Conservation (phyloP, 148 eudicot genomes). For the Amaranthus hypochondriacus region DNA sequence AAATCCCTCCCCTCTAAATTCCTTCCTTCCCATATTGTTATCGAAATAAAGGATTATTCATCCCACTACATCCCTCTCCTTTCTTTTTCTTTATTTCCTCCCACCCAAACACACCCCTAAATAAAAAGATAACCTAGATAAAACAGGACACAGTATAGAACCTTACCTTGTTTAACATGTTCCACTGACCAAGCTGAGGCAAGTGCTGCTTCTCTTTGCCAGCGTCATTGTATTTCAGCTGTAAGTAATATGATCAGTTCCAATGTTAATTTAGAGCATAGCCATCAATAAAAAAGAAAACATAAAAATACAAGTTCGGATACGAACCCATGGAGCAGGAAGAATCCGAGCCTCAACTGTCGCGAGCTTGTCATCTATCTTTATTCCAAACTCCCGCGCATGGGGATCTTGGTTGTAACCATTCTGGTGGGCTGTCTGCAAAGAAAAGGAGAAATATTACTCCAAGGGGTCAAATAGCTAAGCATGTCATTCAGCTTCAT, state of each 20-base stretch:
- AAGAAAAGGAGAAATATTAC: slow-evolving; percentile 4
- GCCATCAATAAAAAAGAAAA: background rate
- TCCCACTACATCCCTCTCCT: too few species aligned
- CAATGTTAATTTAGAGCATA: background rate
- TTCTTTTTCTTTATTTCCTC: too few species aligned
- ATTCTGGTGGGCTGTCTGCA: slow-evolving; percentile 59
- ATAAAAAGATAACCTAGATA: background rate
- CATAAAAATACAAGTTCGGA: background rate
- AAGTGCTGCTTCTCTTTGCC: slow-evolving; percentile 65
- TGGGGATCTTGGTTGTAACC: slow-evolving; percentile 59
- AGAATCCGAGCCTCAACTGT: slow-evolving; percentile 75
- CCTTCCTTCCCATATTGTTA: too few species aligned
- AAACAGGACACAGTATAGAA: background rate
- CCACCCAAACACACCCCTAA: background rate
- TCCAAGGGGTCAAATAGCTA: background rate
- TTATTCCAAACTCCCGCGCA: slow-evolving; percentile 66
- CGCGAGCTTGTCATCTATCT: slow-evolving; percentile 54
- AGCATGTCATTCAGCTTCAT: background rate
- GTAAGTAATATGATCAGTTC: slow-evolving; percentile 9
- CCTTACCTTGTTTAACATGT: slow-evolving; percentile 71
- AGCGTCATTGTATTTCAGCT: slow-evolving; percentile 64
- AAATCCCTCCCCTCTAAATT: too few species aligned
- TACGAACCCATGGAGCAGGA: slow-evolving; percentile 72
- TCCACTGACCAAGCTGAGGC: slow-evolving; percentile 84
- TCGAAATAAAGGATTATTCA: too few species aligned